Percentiles rank a stretch among this genome's conserved stretches.
Evolutionary conservation across 2,329 filamentous ascomycete genomes (phyloP).

Genomic region (Keithomyces neogunnii): DNA sequence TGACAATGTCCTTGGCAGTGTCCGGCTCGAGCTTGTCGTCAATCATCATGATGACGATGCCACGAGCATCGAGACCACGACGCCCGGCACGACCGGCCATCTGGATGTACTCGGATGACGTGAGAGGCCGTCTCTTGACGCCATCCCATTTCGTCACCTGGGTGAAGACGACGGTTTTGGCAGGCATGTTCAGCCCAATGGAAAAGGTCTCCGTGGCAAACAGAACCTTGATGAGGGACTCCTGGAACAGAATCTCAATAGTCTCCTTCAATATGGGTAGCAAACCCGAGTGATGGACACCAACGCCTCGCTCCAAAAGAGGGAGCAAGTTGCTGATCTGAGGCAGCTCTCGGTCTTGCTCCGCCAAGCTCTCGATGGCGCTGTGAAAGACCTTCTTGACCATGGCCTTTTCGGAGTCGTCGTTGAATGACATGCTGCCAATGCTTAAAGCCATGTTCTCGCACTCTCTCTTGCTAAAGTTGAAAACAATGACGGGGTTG

Average conservation of each 20-base stretch:
- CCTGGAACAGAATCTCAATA: slow-evolving; percentile 97
- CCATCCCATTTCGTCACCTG: slow-evolving; percentile 95
- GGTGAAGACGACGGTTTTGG: slow-evolving; percentile 98
- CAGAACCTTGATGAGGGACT: slow-evolving; percentile 93
- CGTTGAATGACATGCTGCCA: slow-evolving; percentile 85
- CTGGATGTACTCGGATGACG: slow-evolving; percentile 93
- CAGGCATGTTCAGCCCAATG: slow-evolving; percentile 97
- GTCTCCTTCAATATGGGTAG: slow-evolving; percentile 96
- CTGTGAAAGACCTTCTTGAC: slow-evolving; percentile 90
- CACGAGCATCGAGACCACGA: slow-evolving; percentile 92
- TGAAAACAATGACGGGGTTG: slow-evolving; percentile 98
- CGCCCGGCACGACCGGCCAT: slow-evolving; percentile 97
- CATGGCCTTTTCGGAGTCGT: slow-evolving; percentile 90
- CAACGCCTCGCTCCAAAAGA: slow-evolving; percentile 81
- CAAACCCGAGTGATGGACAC: slow-evolving; percentile 93
- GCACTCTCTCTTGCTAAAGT: slow-evolving; percentile 96
- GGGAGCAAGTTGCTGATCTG: slow-evolving; percentile 90
- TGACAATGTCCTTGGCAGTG: slow-evolving; percentile 89
- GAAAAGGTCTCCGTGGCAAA: slow-evolving; percentile 99
- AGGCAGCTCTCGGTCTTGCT: slow-evolving; percentile 79
- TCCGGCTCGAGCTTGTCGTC: slow-evolving; percentile 92
- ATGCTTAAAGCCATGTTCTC: slow-evolving; percentile 85
- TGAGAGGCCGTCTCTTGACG: slow-evolving; percentile 69
- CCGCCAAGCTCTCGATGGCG: slow-evolving; percentile 84
- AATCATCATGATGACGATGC: slow-evolving; percentile 99